phyloP scores from a whole-genome alignment of 73 alveolate genomes.

The Paramecium bursaria region DNA sequence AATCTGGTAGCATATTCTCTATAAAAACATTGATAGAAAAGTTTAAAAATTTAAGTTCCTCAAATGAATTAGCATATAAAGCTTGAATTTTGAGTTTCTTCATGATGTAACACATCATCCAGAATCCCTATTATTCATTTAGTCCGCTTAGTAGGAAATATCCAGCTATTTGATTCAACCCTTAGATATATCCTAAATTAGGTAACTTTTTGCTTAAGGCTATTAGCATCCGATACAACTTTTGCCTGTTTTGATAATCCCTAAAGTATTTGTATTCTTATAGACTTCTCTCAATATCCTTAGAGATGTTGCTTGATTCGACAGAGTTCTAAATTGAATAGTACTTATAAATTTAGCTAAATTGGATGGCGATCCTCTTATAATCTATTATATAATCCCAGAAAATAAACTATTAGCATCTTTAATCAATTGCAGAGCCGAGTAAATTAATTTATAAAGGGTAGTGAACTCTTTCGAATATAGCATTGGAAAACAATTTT shows the following conservation, averaged over 20 bases:
- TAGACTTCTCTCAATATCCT: slow-evolving; percentile 48
- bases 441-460: slow-evolving; percentile 13
- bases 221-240: background rate
- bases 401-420: slow-evolving; percentile 12
- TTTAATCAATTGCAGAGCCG: slow-evolving; percentile 2
- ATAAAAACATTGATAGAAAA: slow-evolving; percentile 20
- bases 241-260: slow-evolving; percentile 23
- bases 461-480: slow-evolving; percentile 8
- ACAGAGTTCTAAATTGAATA: slow-evolving; percentile 22
- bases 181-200: slow-evolving; percentile 12
- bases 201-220: slow-evolving; percentile 13
- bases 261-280: slow-evolving; percentile 13
- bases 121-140: slow-evolving; percentile 27
- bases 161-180: slow-evolving; percentile 47
- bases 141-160: slow-evolving; percentile 10
- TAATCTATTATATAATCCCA: slow-evolving; percentile 40
- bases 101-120: slow-evolving; percentile 45
- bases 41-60: slow-evolving; percentile 12
- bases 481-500: background rate
- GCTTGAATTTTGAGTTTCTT: slow-evolving; percentile 4
- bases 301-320: slow-evolving; percentile 16
- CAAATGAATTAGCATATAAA: slow-evolving; percentile 4
- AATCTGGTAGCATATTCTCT: slow-evolving; percentile 4
- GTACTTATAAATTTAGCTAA: slow-evolving; percentile 2
- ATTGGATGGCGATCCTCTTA: slow-evolving; percentile 6